A percentile compares a stretch with the other conserved stretches of the same genome.
Evolutionary conservation across 805 yeast genomes (phyloP).

Genomic region (Wickerhamia fluorescens): DNA sequence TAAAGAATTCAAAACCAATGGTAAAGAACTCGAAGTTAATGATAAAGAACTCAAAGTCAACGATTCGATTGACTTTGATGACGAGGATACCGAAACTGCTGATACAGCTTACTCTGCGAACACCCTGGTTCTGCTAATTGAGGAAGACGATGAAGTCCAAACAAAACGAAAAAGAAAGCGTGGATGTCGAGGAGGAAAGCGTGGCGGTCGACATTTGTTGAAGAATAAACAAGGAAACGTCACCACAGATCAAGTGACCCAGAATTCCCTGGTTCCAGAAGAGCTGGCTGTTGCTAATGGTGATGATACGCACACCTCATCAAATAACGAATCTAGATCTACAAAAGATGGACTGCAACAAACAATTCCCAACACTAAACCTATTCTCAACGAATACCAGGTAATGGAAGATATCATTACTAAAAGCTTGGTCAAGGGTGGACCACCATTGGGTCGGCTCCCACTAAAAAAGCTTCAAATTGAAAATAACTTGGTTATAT

Average conservation of each 20-base stretch:
- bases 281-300: constrained; percentile 5
- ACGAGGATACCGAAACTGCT: constrained; percentile 1
- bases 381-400: no score
- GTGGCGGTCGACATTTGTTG: constrained; percentile 28
- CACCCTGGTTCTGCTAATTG: no score
- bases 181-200: constrained; percentile 80
- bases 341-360: constrained; percentile 5
- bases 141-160: not conserved
- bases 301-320: no score
- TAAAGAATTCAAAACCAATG: no score
- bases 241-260: constrained; percentile 5
- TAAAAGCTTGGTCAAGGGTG: constrained; percentile 21
- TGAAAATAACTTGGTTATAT: constrained; percentile 50
- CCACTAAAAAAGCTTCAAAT: constrained; percentile 30
- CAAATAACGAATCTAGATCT: no score
- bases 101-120: no score
- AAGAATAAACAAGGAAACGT: constrained; percentile 32
- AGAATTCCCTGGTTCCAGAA: constrained; percentile 6
- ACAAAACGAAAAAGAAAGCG: constrained; percentile 62
- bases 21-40: not conserved
- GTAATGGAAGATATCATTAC: constrained; percentile 17
- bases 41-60: not conserved
- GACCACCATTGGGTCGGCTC: constrained; percentile 8
- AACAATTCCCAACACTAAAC: constrained; percentile 1
- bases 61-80: not conserved